Evolutionary conservation across 495 filamentous ascomycete species (phyloP).

Genomic region (Parmelia sp.): DNA sequence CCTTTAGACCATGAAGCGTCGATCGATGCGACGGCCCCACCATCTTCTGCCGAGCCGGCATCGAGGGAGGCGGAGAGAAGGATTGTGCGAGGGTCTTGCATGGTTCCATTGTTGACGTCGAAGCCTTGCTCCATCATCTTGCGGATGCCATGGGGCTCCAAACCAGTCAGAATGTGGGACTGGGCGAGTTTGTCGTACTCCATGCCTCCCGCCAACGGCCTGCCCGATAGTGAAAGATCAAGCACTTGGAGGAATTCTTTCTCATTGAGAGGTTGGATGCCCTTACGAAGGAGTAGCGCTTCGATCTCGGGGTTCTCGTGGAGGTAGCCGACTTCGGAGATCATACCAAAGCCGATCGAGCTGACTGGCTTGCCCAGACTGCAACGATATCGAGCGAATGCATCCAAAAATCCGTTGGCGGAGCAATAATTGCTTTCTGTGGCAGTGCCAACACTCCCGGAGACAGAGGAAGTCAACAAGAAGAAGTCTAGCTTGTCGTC

Average conservation of each 20-base stretch:
- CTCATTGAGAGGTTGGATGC: constrained; percentile 31
- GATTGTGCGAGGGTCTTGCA: constrained; percentile 29
- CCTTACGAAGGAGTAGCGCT: constrained; percentile 24
- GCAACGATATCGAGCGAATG: neutral
- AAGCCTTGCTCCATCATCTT: constrained; percentile 27
- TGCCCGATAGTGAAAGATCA: constrained; percentile 35
- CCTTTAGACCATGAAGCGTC: too few species aligned
- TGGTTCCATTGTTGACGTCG: constrained; percentile 23
- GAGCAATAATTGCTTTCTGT: constrained; percentile 23
- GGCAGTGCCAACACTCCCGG: constrained; percentile 16
- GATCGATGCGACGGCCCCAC: too few species aligned
- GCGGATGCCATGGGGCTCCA: constrained; percentile 25
- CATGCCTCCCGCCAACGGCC: too few species aligned
- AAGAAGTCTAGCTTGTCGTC: constrained; percentile 27
- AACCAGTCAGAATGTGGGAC: constrained; percentile 28
- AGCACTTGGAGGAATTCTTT: constrained; percentile 35
- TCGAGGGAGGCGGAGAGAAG: too few species aligned
- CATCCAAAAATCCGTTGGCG: constrained; percentile 27
- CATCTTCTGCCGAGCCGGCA: too few species aligned
- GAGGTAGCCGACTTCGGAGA: constrained; percentile 32
- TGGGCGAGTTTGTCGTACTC: too few species aligned
- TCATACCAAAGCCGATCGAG: constrained; percentile 26
- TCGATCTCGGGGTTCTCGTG: constrained; percentile 37
- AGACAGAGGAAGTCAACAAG: constrained; percentile 24
- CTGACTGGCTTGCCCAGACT: constrained; percentile 13